phyloP scores from a whole-genome alignment of 805 yeast species.

The Cyberlindnera subsufficiens region DNA sequence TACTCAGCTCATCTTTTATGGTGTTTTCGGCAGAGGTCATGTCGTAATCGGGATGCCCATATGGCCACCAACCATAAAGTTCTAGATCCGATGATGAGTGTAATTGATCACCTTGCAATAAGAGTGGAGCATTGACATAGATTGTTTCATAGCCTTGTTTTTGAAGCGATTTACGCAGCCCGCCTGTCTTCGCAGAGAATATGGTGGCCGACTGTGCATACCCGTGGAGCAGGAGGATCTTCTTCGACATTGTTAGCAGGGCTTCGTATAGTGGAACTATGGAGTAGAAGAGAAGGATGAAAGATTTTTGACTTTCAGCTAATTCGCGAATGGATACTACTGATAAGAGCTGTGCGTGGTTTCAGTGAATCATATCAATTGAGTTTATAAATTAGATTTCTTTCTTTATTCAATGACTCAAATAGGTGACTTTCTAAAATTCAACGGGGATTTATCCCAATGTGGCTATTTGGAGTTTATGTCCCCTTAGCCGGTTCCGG shows the following conservation, averaged over 20 bases:
- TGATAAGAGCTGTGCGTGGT: neutral
- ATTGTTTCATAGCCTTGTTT: conserved; percentile 57
- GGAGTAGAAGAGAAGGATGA: too few species aligned
- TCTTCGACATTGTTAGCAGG: conserved; percentile 19
- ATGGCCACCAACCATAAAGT: conserved; percentile 69
- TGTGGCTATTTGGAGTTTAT: too few species aligned
- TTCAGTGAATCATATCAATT: neutral
- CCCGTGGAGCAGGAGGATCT: conserved; percentile 83
- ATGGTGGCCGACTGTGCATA: conserved; percentile 76
- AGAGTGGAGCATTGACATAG: conserved; percentile 71
- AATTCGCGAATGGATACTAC: too few species aligned
- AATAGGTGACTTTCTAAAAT: too few species aligned
- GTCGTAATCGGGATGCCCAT: conserved; percentile 25
- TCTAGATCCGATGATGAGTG: conserved; percentile 40
- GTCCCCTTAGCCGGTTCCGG: too few species aligned
- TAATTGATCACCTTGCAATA: conserved; percentile 57
- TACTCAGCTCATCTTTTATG: conserved; percentile 35
- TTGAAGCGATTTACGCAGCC: conserved; percentile 66
- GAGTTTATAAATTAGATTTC: too few species aligned
- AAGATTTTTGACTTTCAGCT: too few species aligned
- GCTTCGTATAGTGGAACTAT: too few species aligned
- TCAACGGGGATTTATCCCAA: too few species aligned
- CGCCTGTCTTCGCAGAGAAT: conserved; percentile 82
- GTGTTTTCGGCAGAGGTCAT: conserved; percentile 32
- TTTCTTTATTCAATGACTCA: too few species aligned